Evolutionary conservation across 192 early-diverging fungal species (phyloP), one percentile per base, ranked within the genome.

Genomic region (Umbelopsis sp.): DNA sequence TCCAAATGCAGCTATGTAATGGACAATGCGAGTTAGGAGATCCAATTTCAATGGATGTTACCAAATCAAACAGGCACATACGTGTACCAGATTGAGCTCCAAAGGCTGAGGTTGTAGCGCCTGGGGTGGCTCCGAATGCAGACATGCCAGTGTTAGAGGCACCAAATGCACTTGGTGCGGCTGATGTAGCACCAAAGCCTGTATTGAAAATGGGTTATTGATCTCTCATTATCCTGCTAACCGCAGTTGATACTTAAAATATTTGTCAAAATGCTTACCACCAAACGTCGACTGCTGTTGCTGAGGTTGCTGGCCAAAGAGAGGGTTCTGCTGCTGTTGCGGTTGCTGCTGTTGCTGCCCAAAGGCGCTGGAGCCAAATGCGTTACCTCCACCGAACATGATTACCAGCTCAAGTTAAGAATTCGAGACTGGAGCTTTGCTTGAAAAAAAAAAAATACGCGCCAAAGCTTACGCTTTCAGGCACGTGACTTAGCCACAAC

Each of bases 61-160:
- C 5, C 47, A 49, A 49, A 21, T 17, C 47, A 21, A 49, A 43
- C 36, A 20, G 51, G 20, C 12, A 62, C 56, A n/a, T 62, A 62
- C 56, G 56, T 71, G 51, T 16, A 24, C 9, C 20, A 21, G 70
- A 2, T 65, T 71, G 70, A 47, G 25, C 53, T 4, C 70, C 70
- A 54, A 71, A 71, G 1, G 70, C 71, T 22, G 56, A 50, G 5
- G 56, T 65, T 2, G 41, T 43, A 67, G 36, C 32, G 12, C 51
- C 36, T 36, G 78, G 22, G 17, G 47, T 31, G 17, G 78, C 69
- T 12, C 78, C 78, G 72, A 80, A 80, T 20, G 62, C 66, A 31
- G 80, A 76, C n/a, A 50, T 34, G 51, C 72, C 72, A 52, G 80
- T 65, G 66, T 67, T 81, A 26, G 45, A 36, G 17, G 69, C 62